Conservation (phyloP, 2,329 filamentous ascomycete genomes). For the Fusarium miscanthi region DNA sequence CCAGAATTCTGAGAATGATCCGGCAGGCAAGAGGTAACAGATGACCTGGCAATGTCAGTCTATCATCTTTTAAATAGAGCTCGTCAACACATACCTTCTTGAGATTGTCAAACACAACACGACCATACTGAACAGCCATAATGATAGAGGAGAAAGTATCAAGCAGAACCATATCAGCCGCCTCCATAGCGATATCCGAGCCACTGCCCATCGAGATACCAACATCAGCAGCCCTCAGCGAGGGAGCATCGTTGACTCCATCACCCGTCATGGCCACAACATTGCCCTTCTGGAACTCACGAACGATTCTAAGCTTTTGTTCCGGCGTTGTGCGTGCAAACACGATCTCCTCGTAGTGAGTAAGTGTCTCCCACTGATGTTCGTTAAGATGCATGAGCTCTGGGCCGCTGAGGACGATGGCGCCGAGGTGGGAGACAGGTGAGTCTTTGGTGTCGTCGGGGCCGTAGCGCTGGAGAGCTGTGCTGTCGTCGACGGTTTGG, state of each 20-base stretch:
- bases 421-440: constrained; percentile 43
- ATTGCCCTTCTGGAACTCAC: constrained; percentile 74
- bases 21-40: constrained; percentile 77
- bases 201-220: constrained; percentile 85
- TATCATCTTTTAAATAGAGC: rapidly evolving
- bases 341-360: constrained; percentile 75
- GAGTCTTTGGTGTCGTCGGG: neutral
- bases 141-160: constrained; percentile 79
- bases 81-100: constrained; percentile 64
- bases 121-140: constrained; percentile 76
- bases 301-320: constrained; percentile 83
- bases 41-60: neutral
- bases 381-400: constrained; percentile 75
- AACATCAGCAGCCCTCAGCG: constrained; percentile 82
- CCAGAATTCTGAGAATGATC: constrained; percentile 80
- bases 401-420: constrained; percentile 72
- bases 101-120: constrained; percentile 82
- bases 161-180: constrained; percentile 83
- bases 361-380: constrained; percentile 74
- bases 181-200: constrained; percentile 84
- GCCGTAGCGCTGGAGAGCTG: constrained; percentile 57
- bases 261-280: constrained; percentile 88
- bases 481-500: constrained; percentile 63
- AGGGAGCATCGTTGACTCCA: constrained; percentile 87
- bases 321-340: constrained; percentile 82